Evolutionary conservation across 108 stramenopile species (phyloP).

Genomic region (Mediolabrus comicus): DNA sequence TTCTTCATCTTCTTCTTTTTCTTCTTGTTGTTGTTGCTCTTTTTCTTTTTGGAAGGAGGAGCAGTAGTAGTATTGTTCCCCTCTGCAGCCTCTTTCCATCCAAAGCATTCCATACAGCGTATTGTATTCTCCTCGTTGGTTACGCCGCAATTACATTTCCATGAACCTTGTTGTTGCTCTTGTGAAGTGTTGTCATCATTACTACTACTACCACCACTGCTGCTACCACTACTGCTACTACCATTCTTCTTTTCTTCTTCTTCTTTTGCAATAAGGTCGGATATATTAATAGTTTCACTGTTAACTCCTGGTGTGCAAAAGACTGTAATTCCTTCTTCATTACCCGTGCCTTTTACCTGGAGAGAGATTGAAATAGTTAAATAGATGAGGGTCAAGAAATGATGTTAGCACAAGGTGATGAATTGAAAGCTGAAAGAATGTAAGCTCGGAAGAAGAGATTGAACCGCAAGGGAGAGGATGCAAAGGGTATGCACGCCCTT

Average conservation of each 20-base stretch:
- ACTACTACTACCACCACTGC: too few species aligned
- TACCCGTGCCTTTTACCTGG: constrained; percentile 40
- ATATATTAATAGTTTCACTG: background rate
- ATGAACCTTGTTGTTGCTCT: constrained; percentile 1
- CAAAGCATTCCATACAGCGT: constrained; percentile 6
- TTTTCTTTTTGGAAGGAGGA: background rate
- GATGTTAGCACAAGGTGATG: background rate
- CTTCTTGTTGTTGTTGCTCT: constrained; percentile 6
- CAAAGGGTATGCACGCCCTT: too few species aligned
- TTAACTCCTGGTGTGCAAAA: constrained; percentile 53
- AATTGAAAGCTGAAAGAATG: background rate
- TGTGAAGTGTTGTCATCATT: background rate
- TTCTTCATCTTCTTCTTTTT: background rate
- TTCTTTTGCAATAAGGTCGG: background rate
- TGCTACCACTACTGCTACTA: background rate
- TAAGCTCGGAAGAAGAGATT: background rate
- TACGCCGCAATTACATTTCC: constrained; percentile 29
- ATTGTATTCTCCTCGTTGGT: constrained; percentile 17
- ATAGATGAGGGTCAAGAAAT: background rate
- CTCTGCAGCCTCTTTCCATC: background rate
- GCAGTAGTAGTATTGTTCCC: background rate
- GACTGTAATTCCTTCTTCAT: constrained; percentile 30
- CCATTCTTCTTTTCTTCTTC: background rate
- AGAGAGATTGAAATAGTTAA: background rate
- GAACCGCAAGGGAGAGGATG: background rate